Conservation (phyloP, 2,329 filamentous ascomycete genomes). For the Xylariomycetidae sp. region DNA sequence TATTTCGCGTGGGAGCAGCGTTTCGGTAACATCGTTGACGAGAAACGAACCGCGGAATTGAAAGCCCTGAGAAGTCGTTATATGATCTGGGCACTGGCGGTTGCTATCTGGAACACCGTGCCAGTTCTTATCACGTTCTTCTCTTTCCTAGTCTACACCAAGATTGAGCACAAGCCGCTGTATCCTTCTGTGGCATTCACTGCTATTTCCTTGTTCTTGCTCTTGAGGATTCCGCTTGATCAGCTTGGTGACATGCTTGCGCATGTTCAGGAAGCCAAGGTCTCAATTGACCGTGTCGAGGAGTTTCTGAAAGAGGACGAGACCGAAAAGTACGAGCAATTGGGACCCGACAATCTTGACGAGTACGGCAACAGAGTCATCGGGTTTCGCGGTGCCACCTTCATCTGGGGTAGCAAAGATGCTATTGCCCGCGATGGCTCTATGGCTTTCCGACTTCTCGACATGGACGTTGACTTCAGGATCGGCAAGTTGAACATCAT, state of each 20-base stretch:
- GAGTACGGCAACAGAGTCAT: constrained; percentile 68
- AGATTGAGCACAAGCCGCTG: constrained; percentile 81
- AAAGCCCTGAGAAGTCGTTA: constrained; percentile 74
- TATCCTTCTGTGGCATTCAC: constrained; percentile 94
- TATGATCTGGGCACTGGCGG: constrained; percentile 84
- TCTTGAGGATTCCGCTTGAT: constrained; percentile 87
- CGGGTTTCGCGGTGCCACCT: constrained; percentile 76
- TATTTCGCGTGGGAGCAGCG: constrained; percentile 98
- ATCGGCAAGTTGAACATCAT: constrained; percentile 88
- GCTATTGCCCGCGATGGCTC: constrained; percentile 57
- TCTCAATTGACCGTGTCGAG: constrained; percentile 94
- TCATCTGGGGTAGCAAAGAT: constrained; percentile 78
- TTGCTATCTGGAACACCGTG: constrained; percentile 94
- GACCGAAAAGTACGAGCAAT: constrained; percentile 88
- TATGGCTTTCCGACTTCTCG: constrained; percentile 74
- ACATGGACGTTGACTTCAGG: constrained; percentile 75
- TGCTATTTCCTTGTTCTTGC: constrained; percentile 88
- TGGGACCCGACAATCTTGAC: constrained; percentile 63
- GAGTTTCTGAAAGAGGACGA: constrained; percentile 90
- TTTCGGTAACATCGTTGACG: constrained; percentile 79
- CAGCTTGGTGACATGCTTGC: constrained; percentile 98
- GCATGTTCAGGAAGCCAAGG: constrained; percentile 94
- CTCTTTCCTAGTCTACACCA: constrained; percentile 89
- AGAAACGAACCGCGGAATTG: constrained; percentile 77
- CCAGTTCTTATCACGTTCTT: constrained; percentile 94